Percentiles rank a stretch among this genome's conserved stretches.
These are phyloP conservation scores for Talaromyces borbonicus DNA, from an alignment of 495 filamentous ascomycete species.

Conservation along the genomic window DNA sequence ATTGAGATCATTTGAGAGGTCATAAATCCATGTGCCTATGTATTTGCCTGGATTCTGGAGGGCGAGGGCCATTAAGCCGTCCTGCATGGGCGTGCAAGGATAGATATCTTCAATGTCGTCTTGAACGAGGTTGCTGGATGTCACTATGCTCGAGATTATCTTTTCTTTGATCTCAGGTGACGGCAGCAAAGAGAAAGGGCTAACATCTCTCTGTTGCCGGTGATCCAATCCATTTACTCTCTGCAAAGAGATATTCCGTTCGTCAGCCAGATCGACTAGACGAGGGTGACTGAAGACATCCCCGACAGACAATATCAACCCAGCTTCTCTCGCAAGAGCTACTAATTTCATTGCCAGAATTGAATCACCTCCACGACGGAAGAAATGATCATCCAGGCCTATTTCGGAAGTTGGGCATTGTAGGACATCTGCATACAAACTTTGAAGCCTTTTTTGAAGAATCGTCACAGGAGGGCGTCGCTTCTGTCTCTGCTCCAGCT, in stretches of 20 bases:
- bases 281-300: conserved; percentile 23
- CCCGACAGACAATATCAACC: conserved; percentile 29
- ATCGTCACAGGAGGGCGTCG: no score
- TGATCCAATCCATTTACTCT: neutral
- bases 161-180: no score
- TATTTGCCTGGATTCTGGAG: conserved; percentile 20
- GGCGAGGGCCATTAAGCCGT: conserved; percentile 44
- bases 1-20: no score
- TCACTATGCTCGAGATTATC: no score
- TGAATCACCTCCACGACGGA: no score
- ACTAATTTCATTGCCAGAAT: no score
- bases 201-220: conserved; percentile 7
- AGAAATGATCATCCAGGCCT: no score
- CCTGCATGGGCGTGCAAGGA: conserved; percentile 51
- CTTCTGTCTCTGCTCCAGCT: no score
- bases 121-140: no score
- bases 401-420: no score
- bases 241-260: neutral
- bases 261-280: conserved; percentile 18
- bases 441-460: no score
- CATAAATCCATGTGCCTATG: conserved; percentile 17
- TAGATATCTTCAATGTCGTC: conserved; percentile 45
- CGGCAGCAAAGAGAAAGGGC: conserved; percentile 10
- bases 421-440: no score
- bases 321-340: conserved; percentile 23